These are phyloP conservation scores for Cinnamomum chago DNA, from an alignment of 164 flowering plant genomes.

Conservation along the genomic window DNA sequence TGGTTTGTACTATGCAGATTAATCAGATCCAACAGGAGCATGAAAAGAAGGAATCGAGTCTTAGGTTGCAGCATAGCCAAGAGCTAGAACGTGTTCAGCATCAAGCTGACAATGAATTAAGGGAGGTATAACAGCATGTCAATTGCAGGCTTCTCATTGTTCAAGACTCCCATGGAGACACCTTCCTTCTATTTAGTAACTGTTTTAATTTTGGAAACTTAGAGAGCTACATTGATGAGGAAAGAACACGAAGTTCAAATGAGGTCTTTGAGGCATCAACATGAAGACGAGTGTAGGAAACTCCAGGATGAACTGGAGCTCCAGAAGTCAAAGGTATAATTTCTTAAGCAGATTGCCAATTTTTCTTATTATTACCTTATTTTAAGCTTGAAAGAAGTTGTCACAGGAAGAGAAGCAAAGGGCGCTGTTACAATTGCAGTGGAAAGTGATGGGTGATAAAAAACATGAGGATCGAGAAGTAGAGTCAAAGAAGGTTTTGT, in stretches of 20 bases:
- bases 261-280: slow-evolving; percentile 55
- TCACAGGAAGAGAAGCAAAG: slow-evolving; percentile 89
- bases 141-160: background rate
- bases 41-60: slow-evolving; percentile 42
- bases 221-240: slow-evolving; percentile 52
- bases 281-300: slow-evolving; percentile 67
- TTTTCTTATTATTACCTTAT: background rate
- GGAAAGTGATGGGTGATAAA: slow-evolving; percentile 81
- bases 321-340: slow-evolving; percentile 69
- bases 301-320: slow-evolving; percentile 75
- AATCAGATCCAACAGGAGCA: slow-evolving; percentile 51
- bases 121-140: slow-evolving; percentile 45
- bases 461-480: slow-evolving; percentile 84
- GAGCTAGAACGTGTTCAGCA: slow-evolving; percentile 51
- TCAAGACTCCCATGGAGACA: background rate
- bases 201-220: background rate
- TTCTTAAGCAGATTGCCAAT: background rate
- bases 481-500: slow-evolving; percentile 62
- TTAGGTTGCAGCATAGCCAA: slow-evolving; percentile 49
- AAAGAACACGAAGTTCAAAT: slow-evolving; percentile 75
- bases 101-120: slow-evolving; percentile 67
- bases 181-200: slow-evolving; percentile 1
- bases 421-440: slow-evolving; percentile 79
- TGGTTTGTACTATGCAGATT: slow-evolving; percentile 37
- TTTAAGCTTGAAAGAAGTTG: slow-evolving; percentile 7